Conservation (phyloP, 2,329 filamentous ascomycete species). For the Aspergillus ustus region DNA sequence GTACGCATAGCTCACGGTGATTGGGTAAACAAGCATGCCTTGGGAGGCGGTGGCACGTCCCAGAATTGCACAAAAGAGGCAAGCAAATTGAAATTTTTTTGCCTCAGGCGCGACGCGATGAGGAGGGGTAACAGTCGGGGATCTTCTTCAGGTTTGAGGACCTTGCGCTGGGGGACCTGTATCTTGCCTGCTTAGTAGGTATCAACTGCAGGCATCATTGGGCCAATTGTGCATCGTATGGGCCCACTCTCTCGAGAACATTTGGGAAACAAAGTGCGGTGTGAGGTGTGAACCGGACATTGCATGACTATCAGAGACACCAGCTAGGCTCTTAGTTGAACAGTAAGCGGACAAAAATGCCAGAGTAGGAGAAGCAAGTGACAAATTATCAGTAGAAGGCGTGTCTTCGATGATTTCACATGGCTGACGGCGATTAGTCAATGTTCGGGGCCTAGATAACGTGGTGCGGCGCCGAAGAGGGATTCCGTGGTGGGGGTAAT, state of each 20-base stretch:
- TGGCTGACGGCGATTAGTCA: conserved; percentile 27
- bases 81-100: background rate
- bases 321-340: too few relatives aligned
- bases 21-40: background rate
- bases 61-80: background rate
- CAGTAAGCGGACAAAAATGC: background rate
- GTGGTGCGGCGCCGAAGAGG: conserved; percentile 9
- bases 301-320: background rate
- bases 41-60: background rate
- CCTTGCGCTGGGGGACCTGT: conserved; percentile 4
- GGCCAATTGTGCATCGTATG: background rate
- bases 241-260: background rate
- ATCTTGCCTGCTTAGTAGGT: background rate
- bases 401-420: conserved; percentile 10
- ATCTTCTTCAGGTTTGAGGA: conserved; percentile 11
- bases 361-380: background rate
- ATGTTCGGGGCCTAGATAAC: conserved; percentile 25
- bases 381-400: background rate
- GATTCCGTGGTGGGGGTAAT: conserved; percentile 20
- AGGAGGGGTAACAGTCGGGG: conserved; percentile 8
- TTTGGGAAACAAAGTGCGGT: conserved; percentile 10
- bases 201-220: conserved; percentile 2
- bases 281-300: conserved; percentile 8
- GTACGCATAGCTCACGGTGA: background rate
- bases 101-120: conserved; percentile 3